Evolutionary conservation across 352 stramenopile genomes (phyloP).

Genomic region (Phytophthora palmivora): DNA sequence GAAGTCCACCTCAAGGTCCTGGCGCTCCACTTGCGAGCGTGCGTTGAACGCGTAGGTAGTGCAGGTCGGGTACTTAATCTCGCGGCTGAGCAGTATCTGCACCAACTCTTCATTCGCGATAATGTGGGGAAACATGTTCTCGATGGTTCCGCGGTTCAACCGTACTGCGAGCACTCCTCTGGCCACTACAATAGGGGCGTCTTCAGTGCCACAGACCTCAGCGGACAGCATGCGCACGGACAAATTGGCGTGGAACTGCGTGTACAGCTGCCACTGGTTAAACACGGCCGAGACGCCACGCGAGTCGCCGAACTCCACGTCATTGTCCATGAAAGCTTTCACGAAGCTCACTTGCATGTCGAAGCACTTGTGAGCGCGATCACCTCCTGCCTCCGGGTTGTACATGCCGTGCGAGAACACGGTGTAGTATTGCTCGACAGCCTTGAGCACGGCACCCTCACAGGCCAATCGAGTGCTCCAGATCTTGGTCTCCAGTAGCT

Average conservation of each 20-base stretch:
- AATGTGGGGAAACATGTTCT: conserved; percentile 73
- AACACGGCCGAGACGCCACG: conserved; percentile 51
- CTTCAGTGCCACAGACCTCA: conserved; percentile 54
- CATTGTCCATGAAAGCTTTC: conserved; percentile 51
- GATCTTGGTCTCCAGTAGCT: conserved; percentile 55
- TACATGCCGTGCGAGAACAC: conserved; percentile 67
- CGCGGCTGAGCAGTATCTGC: conserved; percentile 57
- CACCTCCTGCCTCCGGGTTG: conserved; percentile 44
- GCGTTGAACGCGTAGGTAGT: conserved; percentile 68
- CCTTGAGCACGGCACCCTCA: conserved; percentile 49
- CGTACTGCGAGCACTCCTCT: conserved; percentile 48
- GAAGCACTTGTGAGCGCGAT: conserved; percentile 48
- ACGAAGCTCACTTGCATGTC: conserved; percentile 65
- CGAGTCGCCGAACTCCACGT: conserved; percentile 48
- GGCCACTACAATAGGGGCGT: conserved; percentile 61
- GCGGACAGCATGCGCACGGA: conserved; percentile 38
- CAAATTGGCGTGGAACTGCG: conserved; percentile 56
- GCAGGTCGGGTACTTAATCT: conserved; percentile 62
- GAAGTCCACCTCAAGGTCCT: conserved; percentile 69
- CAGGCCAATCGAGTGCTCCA: conserved; percentile 49
- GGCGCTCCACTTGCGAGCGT: conserved; percentile 53
- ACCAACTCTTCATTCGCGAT: conserved; percentile 61
- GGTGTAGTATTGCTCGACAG: conserved; percentile 69
- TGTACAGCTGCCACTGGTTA: conserved; percentile 73
- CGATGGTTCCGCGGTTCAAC: conserved; percentile 62